These are phyloP conservation scores for Silene uniflora DNA, from an alignment of 148 eudicot species.

Conservation along the genomic window DNA sequence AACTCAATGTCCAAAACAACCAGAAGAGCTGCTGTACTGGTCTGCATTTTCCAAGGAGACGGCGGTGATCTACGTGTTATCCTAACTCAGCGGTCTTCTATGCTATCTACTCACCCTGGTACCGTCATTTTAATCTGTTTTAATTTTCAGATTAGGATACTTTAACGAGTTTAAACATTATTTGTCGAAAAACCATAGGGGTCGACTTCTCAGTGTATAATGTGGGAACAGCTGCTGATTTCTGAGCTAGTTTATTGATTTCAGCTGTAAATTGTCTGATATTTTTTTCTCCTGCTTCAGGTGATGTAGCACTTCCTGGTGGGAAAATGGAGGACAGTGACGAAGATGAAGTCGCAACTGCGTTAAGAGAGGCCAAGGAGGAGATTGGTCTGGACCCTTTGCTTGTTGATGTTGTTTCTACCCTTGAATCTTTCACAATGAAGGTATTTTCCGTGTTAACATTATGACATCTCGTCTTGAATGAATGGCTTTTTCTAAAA, in stretches of 20 bases:
- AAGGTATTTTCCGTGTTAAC: conserved; percentile 45
- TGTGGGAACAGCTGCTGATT: not conserved
- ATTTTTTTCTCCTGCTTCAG: conserved; percentile 30
- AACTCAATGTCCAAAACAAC: not conserved
- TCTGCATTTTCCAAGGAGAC: conserved; percentile 60
- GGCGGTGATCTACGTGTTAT: conserved; percentile 47
- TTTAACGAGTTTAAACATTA: too few relatives aligned
- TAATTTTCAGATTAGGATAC: too few relatives aligned
- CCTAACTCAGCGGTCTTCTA: conserved; percentile 51
- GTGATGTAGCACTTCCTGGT: conserved; percentile 91
- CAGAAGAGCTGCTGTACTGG: conserved; percentile 68
- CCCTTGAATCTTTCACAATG: conserved; percentile 68
- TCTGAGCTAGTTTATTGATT: not conserved
- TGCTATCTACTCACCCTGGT: conserved; percentile 58
- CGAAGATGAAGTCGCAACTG: conserved; percentile 63
- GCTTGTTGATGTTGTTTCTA: conserved; percentile 59
- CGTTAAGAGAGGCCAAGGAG: conserved; percentile 81
- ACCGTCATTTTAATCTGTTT: not conserved
- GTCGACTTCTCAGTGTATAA: too few relatives aligned
- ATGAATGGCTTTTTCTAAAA: too few relatives aligned
- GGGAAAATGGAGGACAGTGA: conserved; percentile 84
- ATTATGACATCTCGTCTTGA: too few relatives aligned
- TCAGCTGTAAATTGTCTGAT: not conserved
- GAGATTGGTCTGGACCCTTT: conserved; percentile 90
- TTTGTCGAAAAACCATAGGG: too few relatives aligned